Conservation (phyloP, 1,284 basidiomycete species). For the Microbotryum violaceum region DNA sequence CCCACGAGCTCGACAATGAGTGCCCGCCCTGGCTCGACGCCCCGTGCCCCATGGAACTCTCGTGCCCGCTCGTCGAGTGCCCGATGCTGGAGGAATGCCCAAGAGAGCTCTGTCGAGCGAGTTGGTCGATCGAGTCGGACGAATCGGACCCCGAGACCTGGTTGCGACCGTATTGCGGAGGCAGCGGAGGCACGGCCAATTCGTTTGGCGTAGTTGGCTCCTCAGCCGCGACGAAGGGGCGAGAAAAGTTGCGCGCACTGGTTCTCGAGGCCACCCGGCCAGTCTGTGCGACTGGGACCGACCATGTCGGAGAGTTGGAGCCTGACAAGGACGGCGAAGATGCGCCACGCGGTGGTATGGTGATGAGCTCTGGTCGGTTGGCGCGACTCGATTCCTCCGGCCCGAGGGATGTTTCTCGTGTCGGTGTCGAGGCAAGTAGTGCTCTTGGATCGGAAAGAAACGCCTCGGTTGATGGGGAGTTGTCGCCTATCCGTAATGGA, state of each 20-base stretch:
- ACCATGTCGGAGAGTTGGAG: neutral
- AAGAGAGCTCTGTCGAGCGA: neutral
- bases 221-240: slow-evolving; percentile 8
- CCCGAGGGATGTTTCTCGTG: neutral
- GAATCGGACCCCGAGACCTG: neutral
- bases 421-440: slow-evolving; percentile 5
- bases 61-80: neutral
- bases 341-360: neutral
- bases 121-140: slow-evolving; percentile 6
- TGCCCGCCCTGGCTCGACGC: slow-evolving; percentile 17
- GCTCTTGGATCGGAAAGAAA: slow-evolving; percentile 4
- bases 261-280: slow-evolving; percentile 9
- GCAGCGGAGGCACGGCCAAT: neutral
- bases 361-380: neutral
- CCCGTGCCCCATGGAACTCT: neutral
- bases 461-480: slow-evolving; percentile 10
- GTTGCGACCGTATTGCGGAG: neutral
- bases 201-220: neutral
- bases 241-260: slow-evolving; percentile 19
- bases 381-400: too few relatives aligned
- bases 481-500: slow-evolving; percentile 18
- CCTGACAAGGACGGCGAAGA: neutral
- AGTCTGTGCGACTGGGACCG: neutral
- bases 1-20: slow-evolving; percentile 19
- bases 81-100: slow-evolving; percentile 10